Conservation (phyloP, 257 asterid species). For the Gynochthodes officinalis region DNA sequence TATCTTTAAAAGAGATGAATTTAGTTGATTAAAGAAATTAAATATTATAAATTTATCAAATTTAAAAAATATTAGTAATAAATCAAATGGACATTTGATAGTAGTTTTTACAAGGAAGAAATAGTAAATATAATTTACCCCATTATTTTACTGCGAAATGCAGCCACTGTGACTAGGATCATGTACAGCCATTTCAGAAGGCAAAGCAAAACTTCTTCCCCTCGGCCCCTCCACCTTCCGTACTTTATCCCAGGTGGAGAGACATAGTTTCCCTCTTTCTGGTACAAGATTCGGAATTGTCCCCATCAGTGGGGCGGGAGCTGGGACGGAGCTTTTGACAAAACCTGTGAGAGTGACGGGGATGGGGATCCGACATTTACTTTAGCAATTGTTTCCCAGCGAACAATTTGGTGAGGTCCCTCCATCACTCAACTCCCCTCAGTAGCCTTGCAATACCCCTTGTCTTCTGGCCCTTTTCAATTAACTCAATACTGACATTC, state of each 20-base stretch:
- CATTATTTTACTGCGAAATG: neutral
- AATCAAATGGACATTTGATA: too few relatives aligned
- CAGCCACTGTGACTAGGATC: neutral
- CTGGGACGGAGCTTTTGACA: neutral
- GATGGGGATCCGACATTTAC: constrained; percentile 1
- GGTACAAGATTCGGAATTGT: constrained; percentile 2
- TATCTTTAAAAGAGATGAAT: too few relatives aligned
- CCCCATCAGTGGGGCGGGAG: constrained; percentile 3
- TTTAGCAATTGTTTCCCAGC: neutral
- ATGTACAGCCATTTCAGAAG: neutral
- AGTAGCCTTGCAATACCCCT: neutral
- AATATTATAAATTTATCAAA: too few relatives aligned
- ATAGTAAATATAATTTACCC: too few relatives aligned
- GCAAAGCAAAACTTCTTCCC: neutral
- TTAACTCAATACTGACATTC: neutral
- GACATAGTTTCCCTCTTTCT: neutral
- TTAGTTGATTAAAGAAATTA: too few relatives aligned
- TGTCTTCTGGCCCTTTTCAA: neutral
- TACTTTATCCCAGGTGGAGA: neutral
- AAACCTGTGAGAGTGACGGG: neutral
- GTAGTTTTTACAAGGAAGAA: too few relatives aligned
- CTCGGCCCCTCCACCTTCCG: neutral
- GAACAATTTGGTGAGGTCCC: constrained; percentile 9
- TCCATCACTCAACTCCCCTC: too few relatives aligned
- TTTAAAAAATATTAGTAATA: too few relatives aligned